Conservation (phyloP, 225 moss, liverwort and hornwort genomes). For the Sphagnum contortum region DNA sequence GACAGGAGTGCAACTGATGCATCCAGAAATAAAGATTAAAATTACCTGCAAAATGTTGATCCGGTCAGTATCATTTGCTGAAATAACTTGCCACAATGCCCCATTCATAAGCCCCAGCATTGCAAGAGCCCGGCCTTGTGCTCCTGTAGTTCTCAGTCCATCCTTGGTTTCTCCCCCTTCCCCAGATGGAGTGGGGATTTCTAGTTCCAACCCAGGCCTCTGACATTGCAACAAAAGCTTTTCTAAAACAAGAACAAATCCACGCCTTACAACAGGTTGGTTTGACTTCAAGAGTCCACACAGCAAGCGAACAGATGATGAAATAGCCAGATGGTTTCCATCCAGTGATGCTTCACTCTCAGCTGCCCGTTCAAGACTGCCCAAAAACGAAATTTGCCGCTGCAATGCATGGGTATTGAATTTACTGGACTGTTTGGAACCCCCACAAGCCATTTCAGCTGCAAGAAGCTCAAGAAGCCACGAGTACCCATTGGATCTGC, state of each 20-base stretch:
- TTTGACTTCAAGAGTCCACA: slow-evolving; percentile 92
- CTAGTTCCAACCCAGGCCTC: slow-evolving; percentile 86
- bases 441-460: slow-evolving; percentile 93
- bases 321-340: slow-evolving; percentile 59
- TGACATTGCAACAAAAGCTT: slow-evolving; percentile 91
- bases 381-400: slow-evolving; percentile 82
- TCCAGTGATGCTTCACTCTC: slow-evolving; percentile 46
- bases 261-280: slow-evolving; percentile 74
- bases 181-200: slow-evolving; percentile 27
- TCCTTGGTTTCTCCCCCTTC: slow-evolving; percentile 63
- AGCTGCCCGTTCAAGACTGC: slow-evolving; percentile 60
- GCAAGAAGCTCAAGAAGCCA: slow-evolving; percentile 94
- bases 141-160: slow-evolving; percentile 50
- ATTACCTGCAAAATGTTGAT: slow-evolving; percentile 83
- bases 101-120: slow-evolving; percentile 99
- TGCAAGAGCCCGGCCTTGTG: slow-evolving; percentile 90
- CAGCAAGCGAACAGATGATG: slow-evolving; percentile 83
- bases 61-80: slow-evolving; percentile 93
- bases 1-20: no score
- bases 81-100: slow-evolving; percentile 94
- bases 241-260: slow-evolving; percentile 81
- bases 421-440: slow-evolving; percentile 81
- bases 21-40: no score
- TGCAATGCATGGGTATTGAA: slow-evolving; percentile 85
- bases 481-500: slow-evolving; percentile 73